phyloP scores from a whole-genome alignment of 768 basidiomycete genomes.

The Amanita exitialis region DNA sequence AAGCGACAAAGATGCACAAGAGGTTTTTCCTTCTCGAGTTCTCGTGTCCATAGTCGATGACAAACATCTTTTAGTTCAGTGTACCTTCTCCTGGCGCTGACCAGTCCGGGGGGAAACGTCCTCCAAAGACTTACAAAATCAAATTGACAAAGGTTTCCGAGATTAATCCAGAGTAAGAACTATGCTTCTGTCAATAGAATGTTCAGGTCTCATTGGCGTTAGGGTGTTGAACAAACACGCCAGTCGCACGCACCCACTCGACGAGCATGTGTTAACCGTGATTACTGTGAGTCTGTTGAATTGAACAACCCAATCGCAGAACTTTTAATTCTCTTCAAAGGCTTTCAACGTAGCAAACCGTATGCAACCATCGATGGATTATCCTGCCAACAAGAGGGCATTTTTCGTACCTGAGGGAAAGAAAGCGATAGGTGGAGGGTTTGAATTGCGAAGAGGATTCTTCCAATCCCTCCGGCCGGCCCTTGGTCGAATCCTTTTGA shows the following conservation, averaged over 20 bases:
- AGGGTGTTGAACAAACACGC: conserved; percentile 59
- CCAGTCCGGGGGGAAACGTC: conserved; percentile 24
- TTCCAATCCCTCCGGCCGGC: conserved; percentile 73
- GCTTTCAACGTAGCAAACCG: conserved; percentile 68
- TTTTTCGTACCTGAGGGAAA: conserved; percentile 57
- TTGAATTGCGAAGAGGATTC: conserved; percentile 70
- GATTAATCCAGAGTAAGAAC: conserved; percentile 32
- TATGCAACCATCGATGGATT: conserved; percentile 57
- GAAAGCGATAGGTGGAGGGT: conserved; percentile 44
- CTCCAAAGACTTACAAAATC: conserved; percentile 61
- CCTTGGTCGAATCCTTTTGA: conserved; percentile 52
- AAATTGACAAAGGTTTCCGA: conserved; percentile 47
- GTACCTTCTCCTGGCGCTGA: conserved; percentile 37
- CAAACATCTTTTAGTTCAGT: conserved; percentile 39
- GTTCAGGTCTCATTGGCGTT: background rate
- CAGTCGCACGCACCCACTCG: conserved; percentile 51
- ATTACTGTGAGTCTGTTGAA: conserved; percentile 34
- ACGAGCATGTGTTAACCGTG: conserved; percentile 50
- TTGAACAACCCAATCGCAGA: background rate
- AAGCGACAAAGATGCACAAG: conserved; percentile 35
- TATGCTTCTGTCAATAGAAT: background rate
- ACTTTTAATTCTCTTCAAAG: conserved; percentile 22
- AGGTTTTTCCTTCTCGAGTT: conserved; percentile 25
- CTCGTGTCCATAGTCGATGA: background rate
- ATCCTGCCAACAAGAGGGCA: conserved; percentile 63